Evolutionary conservation across 2,329 filamentous ascomycete genomes (phyloP).

Genomic region (Cladophialophora immunda): DNA sequence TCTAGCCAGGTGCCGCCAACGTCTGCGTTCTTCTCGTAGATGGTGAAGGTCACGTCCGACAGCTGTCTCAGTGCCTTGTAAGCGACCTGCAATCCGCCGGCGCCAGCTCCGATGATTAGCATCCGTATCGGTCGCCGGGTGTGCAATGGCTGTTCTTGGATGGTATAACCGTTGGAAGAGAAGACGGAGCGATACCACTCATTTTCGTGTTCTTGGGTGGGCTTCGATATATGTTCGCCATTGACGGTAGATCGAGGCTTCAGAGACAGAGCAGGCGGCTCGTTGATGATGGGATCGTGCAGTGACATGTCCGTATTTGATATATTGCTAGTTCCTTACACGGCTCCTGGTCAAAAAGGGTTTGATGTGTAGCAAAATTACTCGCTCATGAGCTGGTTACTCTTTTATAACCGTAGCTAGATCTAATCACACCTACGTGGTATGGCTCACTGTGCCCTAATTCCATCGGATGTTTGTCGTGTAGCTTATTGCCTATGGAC

Average conservation of each 20-base stretch:
- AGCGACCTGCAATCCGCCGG: constrained; percentile 74
- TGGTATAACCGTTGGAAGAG: neutral
- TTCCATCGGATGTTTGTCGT: no score
- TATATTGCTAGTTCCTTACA: no score
- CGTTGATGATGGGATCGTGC: no score
- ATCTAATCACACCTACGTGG: no score
- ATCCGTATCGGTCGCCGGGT: constrained; percentile 53
- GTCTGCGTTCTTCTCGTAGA: constrained; percentile 43
- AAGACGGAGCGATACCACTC: constrained; percentile 11
- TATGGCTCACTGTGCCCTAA: no score
- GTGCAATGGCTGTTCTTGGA: constrained; percentile 7
- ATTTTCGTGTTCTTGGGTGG: constrained; percentile 2
- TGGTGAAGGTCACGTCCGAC: constrained; percentile 33
- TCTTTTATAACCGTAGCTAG: no score
- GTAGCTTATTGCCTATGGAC: no score
- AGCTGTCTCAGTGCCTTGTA: constrained; percentile 20
- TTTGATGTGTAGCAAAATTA: no score
- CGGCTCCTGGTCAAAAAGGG: no score
- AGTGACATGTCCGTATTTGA: no score
- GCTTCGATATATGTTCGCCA: neutral
- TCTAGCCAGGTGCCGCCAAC: constrained; percentile 45
- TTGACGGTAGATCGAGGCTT: neutral
- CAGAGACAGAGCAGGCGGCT: neutral
- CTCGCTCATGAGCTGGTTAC: no score
- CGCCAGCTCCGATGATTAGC: constrained; percentile 57